Base-by-base conservation (phyloP, 495 filamentous ascomycete genomes). In the Beverwykella pulmonaria region DNA sequence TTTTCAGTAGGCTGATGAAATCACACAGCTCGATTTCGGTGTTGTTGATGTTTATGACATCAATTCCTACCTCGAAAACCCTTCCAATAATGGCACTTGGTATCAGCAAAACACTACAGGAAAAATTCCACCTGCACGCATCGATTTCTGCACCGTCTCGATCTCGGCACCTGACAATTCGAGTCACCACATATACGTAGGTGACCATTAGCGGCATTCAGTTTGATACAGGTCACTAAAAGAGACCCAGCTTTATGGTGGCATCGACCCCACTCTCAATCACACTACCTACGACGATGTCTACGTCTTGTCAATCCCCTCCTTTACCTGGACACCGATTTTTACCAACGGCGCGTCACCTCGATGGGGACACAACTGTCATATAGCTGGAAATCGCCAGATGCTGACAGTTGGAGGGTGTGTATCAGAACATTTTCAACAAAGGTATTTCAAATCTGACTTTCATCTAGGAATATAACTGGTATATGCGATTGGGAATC, bases 281-380 rank as follows among this genome's bases (percentile, higher is more conserved):
- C 30, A 71, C 12, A 63, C 67, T 12, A 82, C 79, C 41, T 84
- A 75, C 12, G 88, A 90, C 66, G 86, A 90, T 55, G 86, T 92
- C 15, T 92, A 88, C 75, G 82, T 92, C 14, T 72, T 93, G 26
- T 90, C 89, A 0, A 73, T 93, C 17, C 90, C 91, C 0, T 86
- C 88, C 0, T 93, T 93, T 74, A 84, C 77, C n/a, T 93, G 90
- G 90, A 84, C 84, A 36, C 83, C 85, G 68, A 80, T 87, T 14
- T 80, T 82, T 32, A 74, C 73, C 0, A 59, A 73, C 26, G 75
- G 75, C 14, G 54, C 39, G 10, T 50, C 52, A n/a, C 76, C 78
- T 12, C 71, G 77, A 7, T 79, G 61, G 59, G 75, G 73, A 19
- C 75, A 78, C 34, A 79, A 74, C 15, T 82, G 79, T 58, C 78